Evolutionary conservation across 805 yeast genomes (phyloP).

Genomic region (Teunomyces funiuensis): DNA sequence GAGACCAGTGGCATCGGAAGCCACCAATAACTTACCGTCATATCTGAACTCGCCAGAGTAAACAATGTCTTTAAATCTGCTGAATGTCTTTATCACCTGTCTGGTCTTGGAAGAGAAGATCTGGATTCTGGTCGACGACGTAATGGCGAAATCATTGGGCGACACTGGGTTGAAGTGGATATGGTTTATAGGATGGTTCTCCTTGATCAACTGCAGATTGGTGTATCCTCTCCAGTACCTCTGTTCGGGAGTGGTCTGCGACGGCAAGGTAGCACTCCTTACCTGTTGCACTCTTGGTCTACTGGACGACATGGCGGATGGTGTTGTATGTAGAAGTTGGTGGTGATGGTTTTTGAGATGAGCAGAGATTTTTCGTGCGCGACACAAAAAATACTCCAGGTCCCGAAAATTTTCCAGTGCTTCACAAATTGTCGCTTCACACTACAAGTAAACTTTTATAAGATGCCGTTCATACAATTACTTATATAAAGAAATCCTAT

Average conservation of each 20-base stretch:
- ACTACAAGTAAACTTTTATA: neutral
- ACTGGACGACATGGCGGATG: constrained; percentile 65
- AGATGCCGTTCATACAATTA: neutral
- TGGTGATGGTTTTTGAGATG: constrained; percentile 3
- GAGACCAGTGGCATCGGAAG: constrained; percentile 93
- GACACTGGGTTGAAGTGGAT: constrained; percentile 81
- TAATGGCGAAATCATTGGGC: constrained; percentile 91
- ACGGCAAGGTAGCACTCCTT: constrained; percentile 75
- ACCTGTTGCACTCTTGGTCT: constrained; percentile 63
- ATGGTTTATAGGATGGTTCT: constrained; percentile 87
- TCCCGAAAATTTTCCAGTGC: neutral
- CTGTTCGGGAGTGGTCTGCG: constrained; percentile 87
- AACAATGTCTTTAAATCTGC: constrained; percentile 87
- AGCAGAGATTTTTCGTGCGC: constrained; percentile 4
- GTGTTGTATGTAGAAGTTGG: neutral
- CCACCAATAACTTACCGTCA: constrained; percentile 89
- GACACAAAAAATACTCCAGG: neutral
- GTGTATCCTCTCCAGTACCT: constrained; percentile 88
- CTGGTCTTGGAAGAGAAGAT: constrained; percentile 92
- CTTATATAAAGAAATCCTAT: constrained; percentile 1
- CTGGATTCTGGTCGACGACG: constrained; percentile 88
- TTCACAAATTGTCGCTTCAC: neutral
- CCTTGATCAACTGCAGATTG: constrained; percentile 87
- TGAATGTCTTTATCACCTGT: constrained; percentile 82
- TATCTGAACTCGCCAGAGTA: constrained; percentile 87